Percentiles rank a stretch among this genome's conserved stretches.
phyloP scores from a whole-genome alignment of 2,329 filamentous ascomycete genomes.

The Phialophora verrucosa region DNA sequence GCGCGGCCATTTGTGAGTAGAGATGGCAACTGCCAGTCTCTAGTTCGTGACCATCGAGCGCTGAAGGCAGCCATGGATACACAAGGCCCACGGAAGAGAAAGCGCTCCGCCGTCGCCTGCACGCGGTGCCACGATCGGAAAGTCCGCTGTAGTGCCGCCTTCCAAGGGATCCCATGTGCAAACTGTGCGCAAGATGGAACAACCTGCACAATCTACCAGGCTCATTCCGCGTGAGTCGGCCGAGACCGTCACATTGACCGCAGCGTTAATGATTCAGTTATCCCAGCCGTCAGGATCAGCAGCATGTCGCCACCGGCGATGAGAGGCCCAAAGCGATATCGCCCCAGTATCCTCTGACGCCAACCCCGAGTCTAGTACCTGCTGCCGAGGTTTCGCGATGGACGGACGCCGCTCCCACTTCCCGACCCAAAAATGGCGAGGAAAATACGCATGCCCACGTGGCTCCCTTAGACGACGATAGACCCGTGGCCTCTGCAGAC shows the following conservation, averaged over 20 bases:
- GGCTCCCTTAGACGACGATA: background rate
- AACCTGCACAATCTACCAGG: conserved; percentile 27
- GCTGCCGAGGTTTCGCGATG: conserved; percentile 16
- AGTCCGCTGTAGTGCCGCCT: conserved; percentile 44
- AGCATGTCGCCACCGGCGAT: background rate
- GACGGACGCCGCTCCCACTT: background rate
- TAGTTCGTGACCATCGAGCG: background rate
- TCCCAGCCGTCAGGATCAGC: conserved; percentile 17
- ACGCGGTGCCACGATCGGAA: conserved; percentile 45
- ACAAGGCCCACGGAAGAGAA: conserved; percentile 25
- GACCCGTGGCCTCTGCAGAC: background rate
- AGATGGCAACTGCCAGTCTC: background rate
- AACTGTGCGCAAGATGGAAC: conserved; percentile 48
- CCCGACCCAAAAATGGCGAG: background rate
- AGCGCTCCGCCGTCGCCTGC: conserved; percentile 44
- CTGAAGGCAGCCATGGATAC: conserved; percentile 6
- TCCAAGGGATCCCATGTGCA: conserved; percentile 54
- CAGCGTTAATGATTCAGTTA: background rate
- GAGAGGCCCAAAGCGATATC: background rate
- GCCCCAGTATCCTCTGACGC: conserved; percentile 23
- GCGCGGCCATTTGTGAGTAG: background rate
- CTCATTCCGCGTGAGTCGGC: conserved; percentile 21
- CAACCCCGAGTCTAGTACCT: conserved; percentile 18
- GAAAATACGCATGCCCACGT: conserved; percentile 9
- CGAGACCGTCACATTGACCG: background rate